Base-by-base conservation (phyloP, 495 filamentous ascomycete genomes). In the Hypomontagnella monticulosa region DNA sequence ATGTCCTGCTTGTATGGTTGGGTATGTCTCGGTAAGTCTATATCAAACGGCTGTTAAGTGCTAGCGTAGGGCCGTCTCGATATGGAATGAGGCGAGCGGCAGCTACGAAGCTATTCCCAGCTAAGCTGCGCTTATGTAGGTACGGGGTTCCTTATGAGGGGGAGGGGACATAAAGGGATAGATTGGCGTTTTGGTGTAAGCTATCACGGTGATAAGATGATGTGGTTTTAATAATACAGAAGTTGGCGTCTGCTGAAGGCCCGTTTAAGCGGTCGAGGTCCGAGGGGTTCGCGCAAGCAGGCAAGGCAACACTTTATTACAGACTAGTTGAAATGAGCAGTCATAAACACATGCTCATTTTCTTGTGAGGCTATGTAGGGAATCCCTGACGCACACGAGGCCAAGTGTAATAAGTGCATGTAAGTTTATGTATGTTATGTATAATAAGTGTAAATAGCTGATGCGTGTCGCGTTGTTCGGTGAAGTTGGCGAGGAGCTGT, bases 91-190 rank as follows among this genome's bases (percentile, higher is more conserved):
- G 60, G 66, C 59, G 49, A 46, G 60, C 60, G 55, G 47, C 54
- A 63, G 32, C 49, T 4, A 36, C 49, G 66, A 68, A 63, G 66
- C 50, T 60, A 63, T 69, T 60, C 65, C 58, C 65, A 67, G 48
- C 52, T 49, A 47, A 27, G 59, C 23, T 36, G 56, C 46, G 40
- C 55, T 43, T 64, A 57, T 46, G 69, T 61, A 54, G 51, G 49
- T 57, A 61, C 63, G 48, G 50, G 37, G 48, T 57, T 65, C 53
- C 49, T 42, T n/a, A 54, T 59, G 49, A 50, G 51, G 58, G 15
- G 65, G 15, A 27, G 15, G 11, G 43, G 30, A 18, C 18, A 52
- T 16, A 38, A 63, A 40, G 61, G 57, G 43, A 52, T 47, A 10
- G 62, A 54, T 65, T 65, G 42, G 42, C 62, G 54, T 23, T 38